Conservation (phyloP, 2,329 filamentous ascomycete genomes). For the Trematosphaeria pertusa region DNA sequence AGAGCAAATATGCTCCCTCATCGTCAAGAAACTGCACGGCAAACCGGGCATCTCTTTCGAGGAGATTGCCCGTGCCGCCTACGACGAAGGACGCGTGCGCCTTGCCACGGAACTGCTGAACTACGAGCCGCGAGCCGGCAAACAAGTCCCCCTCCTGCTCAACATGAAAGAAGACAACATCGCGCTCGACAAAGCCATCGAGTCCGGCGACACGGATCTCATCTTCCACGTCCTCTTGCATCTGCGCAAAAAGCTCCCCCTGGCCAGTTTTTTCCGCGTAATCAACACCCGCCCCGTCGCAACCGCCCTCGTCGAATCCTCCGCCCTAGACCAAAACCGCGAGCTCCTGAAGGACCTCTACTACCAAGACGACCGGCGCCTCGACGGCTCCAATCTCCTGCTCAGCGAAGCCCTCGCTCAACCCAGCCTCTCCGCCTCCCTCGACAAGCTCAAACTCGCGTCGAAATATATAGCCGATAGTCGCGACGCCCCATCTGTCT, state of each 20-base stretch:
- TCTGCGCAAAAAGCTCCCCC: slow-evolving; percentile 86
- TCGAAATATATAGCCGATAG: slow-evolving; percentile 83
- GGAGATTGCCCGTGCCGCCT: slow-evolving; percentile 88
- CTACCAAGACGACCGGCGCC: slow-evolving; percentile 92
- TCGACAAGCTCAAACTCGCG: slow-evolving; percentile 88
- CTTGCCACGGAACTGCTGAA: slow-evolving; percentile 91
- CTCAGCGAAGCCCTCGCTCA: slow-evolving; percentile 82
- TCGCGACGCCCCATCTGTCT: slow-evolving; percentile 73
- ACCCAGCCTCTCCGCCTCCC: slow-evolving; percentile 70
- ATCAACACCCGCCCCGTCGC: slow-evolving; percentile 87
- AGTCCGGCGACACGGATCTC: slow-evolving; percentile 92
- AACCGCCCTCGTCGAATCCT: slow-evolving; percentile 86
- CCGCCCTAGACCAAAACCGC: slow-evolving; percentile 78
- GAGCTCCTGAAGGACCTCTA: slow-evolving; percentile 92
- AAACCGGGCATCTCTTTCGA: slow-evolving; percentile 96
- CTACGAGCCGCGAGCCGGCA: slow-evolving; percentile 91
- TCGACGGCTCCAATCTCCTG: slow-evolving; percentile 88
- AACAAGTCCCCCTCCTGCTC: slow-evolving; percentile 90
- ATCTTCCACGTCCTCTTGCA: slow-evolving; percentile 88
- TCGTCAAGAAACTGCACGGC: slow-evolving; percentile 84
- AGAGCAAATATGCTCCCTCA: slow-evolving; percentile 82
- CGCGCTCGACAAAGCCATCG: slow-evolving; percentile 93
- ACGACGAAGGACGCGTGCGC: slow-evolving; percentile 89
- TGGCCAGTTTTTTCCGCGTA: slow-evolving; percentile 90
- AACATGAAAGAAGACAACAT: slow-evolving; percentile 96